These are phyloP conservation scores for Plantago ovata DNA, from an alignment of 257 asterid genomes.

Conservation along the genomic window DNA sequence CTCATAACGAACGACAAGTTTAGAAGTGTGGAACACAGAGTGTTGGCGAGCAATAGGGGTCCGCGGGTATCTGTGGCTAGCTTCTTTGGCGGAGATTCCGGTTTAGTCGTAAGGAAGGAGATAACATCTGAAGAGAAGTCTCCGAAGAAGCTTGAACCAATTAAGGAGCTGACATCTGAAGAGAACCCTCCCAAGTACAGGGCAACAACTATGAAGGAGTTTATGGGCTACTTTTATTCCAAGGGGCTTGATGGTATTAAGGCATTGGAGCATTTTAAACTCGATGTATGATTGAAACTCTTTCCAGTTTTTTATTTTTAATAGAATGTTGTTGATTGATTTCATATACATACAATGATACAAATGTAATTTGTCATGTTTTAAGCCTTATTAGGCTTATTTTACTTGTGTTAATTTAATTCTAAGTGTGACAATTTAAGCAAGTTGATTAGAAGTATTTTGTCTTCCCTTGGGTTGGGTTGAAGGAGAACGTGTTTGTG, in stretches of 20 bases:
- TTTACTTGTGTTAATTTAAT: no score
- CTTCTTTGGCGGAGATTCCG: conserved; percentile 20
- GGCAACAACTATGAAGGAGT: conserved; percentile 17
- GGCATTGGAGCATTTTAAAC: conserved; percentile 3
- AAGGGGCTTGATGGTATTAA: conserved; percentile 21
- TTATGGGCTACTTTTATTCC: not conserved
- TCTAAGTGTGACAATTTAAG: no score
- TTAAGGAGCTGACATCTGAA: conserved; percentile 18
- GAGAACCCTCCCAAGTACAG: conserved; percentile 24
- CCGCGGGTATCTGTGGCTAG: conserved; percentile 26
- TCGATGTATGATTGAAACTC: no score
- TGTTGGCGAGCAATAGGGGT: conserved; percentile 20
- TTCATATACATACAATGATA: no score
- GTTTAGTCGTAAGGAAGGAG: not conserved
- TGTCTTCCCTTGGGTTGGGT: no score
- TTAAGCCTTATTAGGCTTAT: no score
- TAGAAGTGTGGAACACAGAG: conserved; percentile 27
- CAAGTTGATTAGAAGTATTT: no score
- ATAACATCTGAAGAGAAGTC: no score
- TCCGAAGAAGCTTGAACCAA: conserved; percentile 5
- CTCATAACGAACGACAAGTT: conserved; percentile 19
- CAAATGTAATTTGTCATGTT: no score
- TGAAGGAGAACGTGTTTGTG: no score
- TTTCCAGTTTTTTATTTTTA: no score
- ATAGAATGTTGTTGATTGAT: no score